These are phyloP conservation scores for Moniliophthora roreri DNA, from an alignment of 1,284 basidiomycete species.

Conservation along the genomic window DNA sequence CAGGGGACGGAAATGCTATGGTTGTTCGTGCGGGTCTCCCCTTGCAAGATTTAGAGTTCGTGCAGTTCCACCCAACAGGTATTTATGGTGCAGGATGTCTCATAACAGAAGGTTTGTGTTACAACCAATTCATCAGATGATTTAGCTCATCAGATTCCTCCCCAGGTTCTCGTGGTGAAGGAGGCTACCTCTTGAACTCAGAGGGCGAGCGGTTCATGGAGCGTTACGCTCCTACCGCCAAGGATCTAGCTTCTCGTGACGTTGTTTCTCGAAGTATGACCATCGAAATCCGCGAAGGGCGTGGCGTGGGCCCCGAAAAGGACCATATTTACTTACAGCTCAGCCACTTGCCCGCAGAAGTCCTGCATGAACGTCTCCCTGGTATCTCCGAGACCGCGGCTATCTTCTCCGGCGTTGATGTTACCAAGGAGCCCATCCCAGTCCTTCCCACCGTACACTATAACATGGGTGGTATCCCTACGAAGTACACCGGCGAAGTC, in stretches of 20 bases:
- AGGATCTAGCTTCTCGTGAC: conserved; percentile 99
- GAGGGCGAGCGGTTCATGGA: conserved; percentile 99
- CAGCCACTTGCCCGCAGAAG: conserved; percentile 94
- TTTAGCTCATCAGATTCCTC: background rate
- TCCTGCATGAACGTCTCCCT: conserved; percentile 96
- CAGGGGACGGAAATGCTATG: conserved; percentile 99
- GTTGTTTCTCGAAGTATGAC: conserved; percentile 99
- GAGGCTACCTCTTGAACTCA: conserved; percentile 97
- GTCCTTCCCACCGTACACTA: conserved; percentile 97
- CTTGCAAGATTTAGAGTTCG: conserved; percentile 97
- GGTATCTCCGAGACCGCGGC: conserved; percentile 99
- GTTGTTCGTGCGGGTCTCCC: conserved; percentile 96
- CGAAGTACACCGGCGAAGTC: conserved; percentile 97
- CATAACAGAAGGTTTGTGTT: conserved; percentile 86
- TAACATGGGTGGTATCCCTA: conserved; percentile 99
- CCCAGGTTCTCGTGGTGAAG: conserved; percentile 97
- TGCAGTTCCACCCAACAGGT: conserved; percentile 99
- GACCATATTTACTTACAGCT: conserved; percentile 98
- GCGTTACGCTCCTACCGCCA: conserved; percentile 98
- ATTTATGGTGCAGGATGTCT: conserved; percentile 99
- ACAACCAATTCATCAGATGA: background rate
- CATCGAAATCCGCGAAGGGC: conserved; percentile 97
- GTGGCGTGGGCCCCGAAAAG: conserved; percentile 98
- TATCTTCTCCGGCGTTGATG: conserved; percentile 99
- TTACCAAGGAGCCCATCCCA: conserved; percentile 99